phyloP scores from a whole-genome alignment of 495 filamentous ascomycete genomes.

The Xylaria telfairii region DNA sequence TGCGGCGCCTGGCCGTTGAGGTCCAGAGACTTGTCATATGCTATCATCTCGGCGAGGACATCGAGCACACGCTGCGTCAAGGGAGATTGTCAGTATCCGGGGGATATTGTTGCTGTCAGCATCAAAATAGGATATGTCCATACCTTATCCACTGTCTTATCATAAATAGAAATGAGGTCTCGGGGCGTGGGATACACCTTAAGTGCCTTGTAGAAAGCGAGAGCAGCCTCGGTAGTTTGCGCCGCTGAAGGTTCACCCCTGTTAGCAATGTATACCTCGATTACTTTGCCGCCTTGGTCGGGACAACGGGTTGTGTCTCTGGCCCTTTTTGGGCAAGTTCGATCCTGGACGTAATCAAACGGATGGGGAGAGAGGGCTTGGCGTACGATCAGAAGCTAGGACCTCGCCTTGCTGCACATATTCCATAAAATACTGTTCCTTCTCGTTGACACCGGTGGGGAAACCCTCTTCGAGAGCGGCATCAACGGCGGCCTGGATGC shows the following conservation, averaged over 20 bases:
- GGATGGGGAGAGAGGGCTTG: not conserved
- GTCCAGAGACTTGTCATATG: conserved; percentile 76
- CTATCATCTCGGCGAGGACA: conserved; percentile 97
- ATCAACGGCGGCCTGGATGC: conserved; percentile 73
- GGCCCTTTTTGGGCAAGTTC: not conserved
- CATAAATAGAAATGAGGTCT: conserved; percentile 94
- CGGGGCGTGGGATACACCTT: conserved; percentile 96
- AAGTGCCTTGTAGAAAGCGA: conserved; percentile 96
- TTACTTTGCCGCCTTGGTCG: conserved; percentile 24
- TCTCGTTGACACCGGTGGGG: conserved; percentile 88
- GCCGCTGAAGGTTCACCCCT: conserved; percentile 57
- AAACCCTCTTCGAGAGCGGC: conserved; percentile 88
- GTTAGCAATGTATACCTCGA: conserved; percentile 21
- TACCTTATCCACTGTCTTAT: conserved; percentile 95
- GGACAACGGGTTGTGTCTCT: conserved; percentile 13
- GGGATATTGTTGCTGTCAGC: not conserved
- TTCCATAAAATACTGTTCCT: conserved; percentile 84
- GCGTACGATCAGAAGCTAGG: conserved; percentile 63
- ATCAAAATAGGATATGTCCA: conserved; percentile 13
- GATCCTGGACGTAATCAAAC: not conserved
- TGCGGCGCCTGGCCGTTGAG: conserved; percentile 49
- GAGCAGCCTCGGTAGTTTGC: conserved; percentile 80
- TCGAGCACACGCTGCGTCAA: conserved; percentile 78
- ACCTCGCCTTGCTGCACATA: conserved; percentile 87
- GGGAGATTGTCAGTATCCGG: conserved; percentile 29